These are phyloP conservation scores for Phialophora macrospora DNA, from an alignment of 2,329 filamentous ascomycete species.

Conservation along the genomic window DNA sequence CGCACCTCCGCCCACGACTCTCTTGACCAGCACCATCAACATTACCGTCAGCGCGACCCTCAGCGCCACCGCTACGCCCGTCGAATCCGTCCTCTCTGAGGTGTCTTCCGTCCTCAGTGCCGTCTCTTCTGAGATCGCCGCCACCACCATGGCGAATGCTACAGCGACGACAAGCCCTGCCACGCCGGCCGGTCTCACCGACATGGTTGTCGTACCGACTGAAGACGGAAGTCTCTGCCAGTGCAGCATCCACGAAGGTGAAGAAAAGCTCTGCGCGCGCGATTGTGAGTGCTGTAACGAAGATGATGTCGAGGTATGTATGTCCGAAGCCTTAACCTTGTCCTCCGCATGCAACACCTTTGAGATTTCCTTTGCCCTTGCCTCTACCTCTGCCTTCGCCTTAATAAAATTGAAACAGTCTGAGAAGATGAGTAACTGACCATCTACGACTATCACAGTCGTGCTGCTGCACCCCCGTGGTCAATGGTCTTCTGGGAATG, in stretches of 20 bases:
- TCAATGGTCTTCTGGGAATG: neutral
- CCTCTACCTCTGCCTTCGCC: too few species aligned
- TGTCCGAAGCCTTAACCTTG: neutral
- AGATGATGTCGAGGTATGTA: neutral
- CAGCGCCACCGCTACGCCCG: neutral
- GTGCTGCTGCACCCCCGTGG: neutral
- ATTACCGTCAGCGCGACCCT: neutral
- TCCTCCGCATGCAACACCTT: neutral
- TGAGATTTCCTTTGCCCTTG: too few species aligned
- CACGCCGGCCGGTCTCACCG: neutral
- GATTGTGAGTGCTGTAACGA: slow-evolving; percentile 5
- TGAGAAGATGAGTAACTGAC: neutral
- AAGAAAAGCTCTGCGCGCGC: neutral
- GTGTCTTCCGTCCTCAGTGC: neutral
- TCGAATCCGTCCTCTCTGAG: neutral
- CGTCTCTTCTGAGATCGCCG: neutral
- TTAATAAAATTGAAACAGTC: too few species aligned
- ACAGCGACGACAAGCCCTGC: neutral
- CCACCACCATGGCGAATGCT: neutral
- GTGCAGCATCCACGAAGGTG: slow-evolving; percentile 1
- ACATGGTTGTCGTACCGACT: neutral
- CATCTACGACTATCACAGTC: neutral
- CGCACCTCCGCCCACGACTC: neutral
- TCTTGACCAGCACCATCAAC: neutral
- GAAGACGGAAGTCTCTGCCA: neutral